Base-by-base conservation (phyloP, 108 stramenopile genomes). In the Conticribra guillardii region DNA sequence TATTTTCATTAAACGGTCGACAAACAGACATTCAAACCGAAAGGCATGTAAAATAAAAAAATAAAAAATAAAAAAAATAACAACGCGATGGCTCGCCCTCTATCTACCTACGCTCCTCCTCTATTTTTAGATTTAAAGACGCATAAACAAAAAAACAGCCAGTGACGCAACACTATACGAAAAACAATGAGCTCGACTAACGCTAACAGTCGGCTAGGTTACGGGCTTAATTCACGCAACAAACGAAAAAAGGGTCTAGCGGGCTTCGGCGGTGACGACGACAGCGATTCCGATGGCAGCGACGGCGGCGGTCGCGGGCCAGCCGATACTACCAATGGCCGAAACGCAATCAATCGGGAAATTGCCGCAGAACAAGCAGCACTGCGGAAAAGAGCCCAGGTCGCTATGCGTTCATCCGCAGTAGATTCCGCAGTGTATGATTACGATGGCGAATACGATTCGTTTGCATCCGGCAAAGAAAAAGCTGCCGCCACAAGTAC, bases 401-500 rank as follows among this genome's bases (percentile, higher is more conserved):
- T 74, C 28, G 81, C 74, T 60, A 65, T 81, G 47, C 37, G 63
- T 18, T 22, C 66, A 59, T 56, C 76, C 44, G 54, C 47, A 17
- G 52, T 54, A 22, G 84, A 81, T 45, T 30, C 60, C 8, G 53
- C 27, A 3, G 62, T 80, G 27, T 90, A 80, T 52, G 92, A 90
- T 60, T 90, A 87, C 52, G 92, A 93, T 64, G 89, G 79, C n/a
- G 78, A 81, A 24, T 90, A 89, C 31, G 87, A 90, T 45, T 69
- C 76, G 4, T 81, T 87, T 60, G 60, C 82, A 15, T 37, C 64
- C 27, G 45, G 37, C 41, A 53, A 45, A 60, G 31, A 53, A 19
- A 67, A 33, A 0, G 21, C 44, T 54, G 55, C 19, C 24, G 37
- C 37, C 1, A n/a, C 46, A 4, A 16, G 23, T 37, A 44, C 30